Conservation (phyloP, 805 yeast species). For the Kuraishia molischiana region DNA sequence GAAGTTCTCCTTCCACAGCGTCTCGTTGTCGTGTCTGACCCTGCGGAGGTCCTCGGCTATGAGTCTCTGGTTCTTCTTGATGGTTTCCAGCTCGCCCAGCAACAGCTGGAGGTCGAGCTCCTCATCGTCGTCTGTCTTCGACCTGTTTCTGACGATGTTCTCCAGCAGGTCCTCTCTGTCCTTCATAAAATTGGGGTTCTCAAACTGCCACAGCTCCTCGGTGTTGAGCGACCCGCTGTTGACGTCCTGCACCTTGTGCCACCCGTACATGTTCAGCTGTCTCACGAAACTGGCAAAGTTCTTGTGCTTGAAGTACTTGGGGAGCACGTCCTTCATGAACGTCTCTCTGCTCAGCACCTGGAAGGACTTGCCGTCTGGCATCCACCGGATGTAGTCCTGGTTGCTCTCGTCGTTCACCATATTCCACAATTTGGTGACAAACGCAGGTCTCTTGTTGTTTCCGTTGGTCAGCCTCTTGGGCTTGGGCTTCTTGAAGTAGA, state of each 20-base stretch:
- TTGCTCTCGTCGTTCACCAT: slow-evolving; percentile 85
- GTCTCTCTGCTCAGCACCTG: slow-evolving; percentile 76
- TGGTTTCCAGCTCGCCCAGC: slow-evolving; percentile 60
- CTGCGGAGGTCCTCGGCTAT: slow-evolving; percentile 80
- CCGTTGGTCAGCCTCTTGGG: slow-evolving; percentile 7
- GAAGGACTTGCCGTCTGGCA: slow-evolving; percentile 75
- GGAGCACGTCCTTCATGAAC: slow-evolving; percentile 77
- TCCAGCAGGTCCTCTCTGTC: slow-evolving; percentile 82
- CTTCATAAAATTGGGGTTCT: slow-evolving; percentile 66
- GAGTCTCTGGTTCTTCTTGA: slow-evolving; percentile 69
- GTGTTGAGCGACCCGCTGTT: slow-evolving; percentile 58
- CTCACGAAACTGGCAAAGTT: slow-evolving; percentile 95
- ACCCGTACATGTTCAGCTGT: slow-evolving; percentile 96
- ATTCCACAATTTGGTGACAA: slow-evolving; percentile 88
- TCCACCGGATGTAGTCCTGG: slow-evolving; percentile 70
- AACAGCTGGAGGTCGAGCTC: slow-evolving; percentile 42
- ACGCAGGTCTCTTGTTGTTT: slow-evolving; percentile 69
- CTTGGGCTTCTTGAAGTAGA: slow-evolving; percentile 6
- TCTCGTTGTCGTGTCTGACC: slow-evolving; percentile 77
- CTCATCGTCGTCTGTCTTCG: slow-evolving; percentile 31
- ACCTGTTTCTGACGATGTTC: slow-evolving; percentile 68
- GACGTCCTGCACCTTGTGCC: slow-evolving; percentile 97
- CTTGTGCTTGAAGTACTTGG: slow-evolving; percentile 89
- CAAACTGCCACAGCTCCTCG: slow-evolving; percentile 87
- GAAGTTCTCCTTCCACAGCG: slow-evolving; percentile 85